Base-by-base conservation (phyloP, 129 eudicot genomes). In the Pseudognaphalium luteoalbum region DNA sequence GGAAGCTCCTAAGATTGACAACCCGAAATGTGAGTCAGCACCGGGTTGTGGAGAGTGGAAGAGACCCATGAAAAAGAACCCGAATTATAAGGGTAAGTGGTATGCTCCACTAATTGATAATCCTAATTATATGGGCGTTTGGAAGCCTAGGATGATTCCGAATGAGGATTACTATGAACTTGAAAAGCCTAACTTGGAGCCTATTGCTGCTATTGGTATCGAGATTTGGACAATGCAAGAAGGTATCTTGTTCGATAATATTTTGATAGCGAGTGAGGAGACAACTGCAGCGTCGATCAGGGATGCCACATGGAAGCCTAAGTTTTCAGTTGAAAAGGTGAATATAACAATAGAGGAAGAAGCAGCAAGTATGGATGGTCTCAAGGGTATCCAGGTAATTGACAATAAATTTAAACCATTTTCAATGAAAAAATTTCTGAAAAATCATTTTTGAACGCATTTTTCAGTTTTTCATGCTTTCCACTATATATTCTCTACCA, bases 221-320 rank as follows among this genome's bases (percentile, higher is more conserved):
- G 98, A 94, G 85, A 94, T 94, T 64, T 94, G 98, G 98, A 94
- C 98, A 66, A 91, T 94, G 98, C 97, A 94, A 87, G 96, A 91
- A 83, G 97, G 98, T 10, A 94, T 94, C 41, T 67, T 94, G 87
- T 94, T 91, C 52, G 97, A 91, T 81, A 94, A 91, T 70, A 82
- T 94, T 71, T 76, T 94, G 87, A 89, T 94, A 70, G 81, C 98
- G 7, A 84, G 76, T 47, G 89, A 86, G 52, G 97, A 91, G 80
- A 84, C 85, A 51, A 87, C 75, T 21, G 98, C 98, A 15, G 96
- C 81, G 61, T 64, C 86, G 4, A 77, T 80, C 61, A 85, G 96
- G 69, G 86, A 78, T 63, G 84, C 86, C 34, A 81, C 85, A 1
- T 94, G 98, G 98, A 94, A 86, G 82, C 96, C 96, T 2, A 94